phyloP scores from a whole-genome alignment of 108 stramenopile species.

The Bacterosira constricta region DNA sequence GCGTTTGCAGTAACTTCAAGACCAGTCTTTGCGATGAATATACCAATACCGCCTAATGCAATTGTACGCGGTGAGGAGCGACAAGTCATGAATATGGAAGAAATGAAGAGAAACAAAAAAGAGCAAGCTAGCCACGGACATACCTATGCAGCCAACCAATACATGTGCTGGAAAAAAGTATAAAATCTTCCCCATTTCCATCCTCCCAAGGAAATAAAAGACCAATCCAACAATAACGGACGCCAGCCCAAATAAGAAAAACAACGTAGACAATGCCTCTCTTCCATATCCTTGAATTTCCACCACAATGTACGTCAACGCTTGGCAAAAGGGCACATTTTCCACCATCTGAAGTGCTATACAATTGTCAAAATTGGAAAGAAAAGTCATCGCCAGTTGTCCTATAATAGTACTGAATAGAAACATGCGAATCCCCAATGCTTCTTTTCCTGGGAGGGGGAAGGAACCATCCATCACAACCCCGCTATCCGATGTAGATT shows the following conservation, averaged over 20 bases:
- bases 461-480: slow-evolving; percentile 32
- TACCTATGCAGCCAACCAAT: slow-evolving; percentile 79
- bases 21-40: slow-evolving; percentile 70
- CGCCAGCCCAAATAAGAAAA: slow-evolving; percentile 72
- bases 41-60: slow-evolving; percentile 71
- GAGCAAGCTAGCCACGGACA: no score
- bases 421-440: slow-evolving; percentile 85
- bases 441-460: slow-evolving; percentile 66
- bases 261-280: slow-evolving; percentile 76
- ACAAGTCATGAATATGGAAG: no score
- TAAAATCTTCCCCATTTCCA: slow-evolving; percentile 68
- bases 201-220: slow-evolving; percentile 73
- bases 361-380: slow-evolving; percentile 64
- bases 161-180: slow-evolving; percentile 88
- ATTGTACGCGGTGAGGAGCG: no score
- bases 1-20: slow-evolving; percentile 73
- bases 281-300: slow-evolving; percentile 63
- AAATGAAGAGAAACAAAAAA: no score
- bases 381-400: slow-evolving; percentile 66
- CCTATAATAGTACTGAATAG: slow-evolving; percentile 70
- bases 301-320: slow-evolving; percentile 64
- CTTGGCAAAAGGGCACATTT: slow-evolving; percentile 81
- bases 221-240: slow-evolving; percentile 66
- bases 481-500: slow-evolving; percentile 7
- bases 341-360: slow-evolving; percentile 86